Evolutionary conservation across 495 filamentous ascomycete genomes (phyloP), one percentile per base, ranked within the genome.

Genomic region (Gamarada debralockiae): DNA sequence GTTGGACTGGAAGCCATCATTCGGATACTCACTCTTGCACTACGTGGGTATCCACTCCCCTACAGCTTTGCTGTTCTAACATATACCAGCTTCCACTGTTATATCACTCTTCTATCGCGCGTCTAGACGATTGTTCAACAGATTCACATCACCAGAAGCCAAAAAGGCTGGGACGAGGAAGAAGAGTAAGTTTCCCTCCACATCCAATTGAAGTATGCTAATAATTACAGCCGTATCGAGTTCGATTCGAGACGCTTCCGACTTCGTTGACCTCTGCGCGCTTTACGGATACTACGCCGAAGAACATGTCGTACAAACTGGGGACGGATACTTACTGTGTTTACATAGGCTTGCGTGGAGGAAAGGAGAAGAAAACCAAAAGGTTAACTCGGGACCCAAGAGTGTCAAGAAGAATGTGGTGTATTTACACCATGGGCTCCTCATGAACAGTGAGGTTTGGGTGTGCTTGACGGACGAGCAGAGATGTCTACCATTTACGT

Each of bases 361-460:
- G 45, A 86, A 83, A 50, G 90, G 88, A 1, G 88, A 92, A 63
- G 90, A 96, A 53, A 76, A 81, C 27, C 70, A 72, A 33, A 75
- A 75, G 55, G 84, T 93, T 61, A 95, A 95, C 63, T 70, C 79
- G 36, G 87, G 89, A 2, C 70, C 81, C 2, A 72, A 48, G 39
- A 84, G 85, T 60, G 54, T 87, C 14, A 78, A 76, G 68, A 96
- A 95, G 71, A 87, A 84, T 52, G 88, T 97, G 9, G 86, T 96
- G 8, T 98, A 97, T 67, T 73, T 98, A 56, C 93, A 98, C 68
- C 93, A 98, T 69, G 93, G 93, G 20, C 75, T 98, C 48, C 76
- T 98, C 52, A 98, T 98, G 93, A 96, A 95, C 67, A 96, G 91
- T 67, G 93, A 98, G 71, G 93, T 97, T 18, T 98, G 93, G 93